A percentile compares a stretch with the other conserved stretches of the same genome.
Evolutionary conservation across 495 filamentous ascomycete species (phyloP).

Genomic region (Lophiotrema nucula): DNA sequence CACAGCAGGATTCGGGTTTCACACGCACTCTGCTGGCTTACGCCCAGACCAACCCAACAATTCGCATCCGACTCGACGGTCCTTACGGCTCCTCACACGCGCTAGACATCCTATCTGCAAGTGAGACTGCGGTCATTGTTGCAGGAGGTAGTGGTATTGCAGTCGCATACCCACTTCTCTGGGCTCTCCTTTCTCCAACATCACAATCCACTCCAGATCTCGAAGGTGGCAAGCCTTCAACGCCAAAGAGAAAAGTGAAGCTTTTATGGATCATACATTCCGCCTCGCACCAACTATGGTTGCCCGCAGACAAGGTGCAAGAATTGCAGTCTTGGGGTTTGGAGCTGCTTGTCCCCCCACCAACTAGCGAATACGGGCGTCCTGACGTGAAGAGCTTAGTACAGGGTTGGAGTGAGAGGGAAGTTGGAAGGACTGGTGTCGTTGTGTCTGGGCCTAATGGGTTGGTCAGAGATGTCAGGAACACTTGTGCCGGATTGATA

Average conservation of each 20-base stretch:
- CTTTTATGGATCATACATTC: conserved; percentile 61
- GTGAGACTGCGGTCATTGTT: conserved; percentile 51
- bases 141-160: conserved; percentile 64
- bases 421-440: conserved; percentile 43
- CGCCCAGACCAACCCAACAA: conserved; percentile 42
- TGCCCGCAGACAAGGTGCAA: conserved; percentile 47
- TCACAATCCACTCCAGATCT: background rate
- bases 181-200: conserved; percentile 30
- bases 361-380: conserved; percentile 52
- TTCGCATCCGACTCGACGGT: conserved; percentile 50
- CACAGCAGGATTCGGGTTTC: conserved; percentile 53
- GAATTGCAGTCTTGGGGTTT: conserved; percentile 49
- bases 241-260: conserved; percentile 41
- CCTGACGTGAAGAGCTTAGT: conserved; percentile 49
- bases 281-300: conserved; percentile 50
- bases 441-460: conserved; percentile 57
- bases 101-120: conserved; percentile 44
- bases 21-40: conserved; percentile 54
- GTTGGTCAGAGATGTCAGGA: conserved; percentile 52
- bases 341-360: conserved; percentile 50
- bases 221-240: background rate
- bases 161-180: conserved; percentile 55
- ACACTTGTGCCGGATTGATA: conserved; percentile 50
- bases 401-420: conserved; percentile 36
- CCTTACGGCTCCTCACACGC: conserved; percentile 58